Evolutionary conservation across 2,329 filamentous ascomycete genomes (phyloP).

Genomic region (Trichoderma oligosporum): DNA sequence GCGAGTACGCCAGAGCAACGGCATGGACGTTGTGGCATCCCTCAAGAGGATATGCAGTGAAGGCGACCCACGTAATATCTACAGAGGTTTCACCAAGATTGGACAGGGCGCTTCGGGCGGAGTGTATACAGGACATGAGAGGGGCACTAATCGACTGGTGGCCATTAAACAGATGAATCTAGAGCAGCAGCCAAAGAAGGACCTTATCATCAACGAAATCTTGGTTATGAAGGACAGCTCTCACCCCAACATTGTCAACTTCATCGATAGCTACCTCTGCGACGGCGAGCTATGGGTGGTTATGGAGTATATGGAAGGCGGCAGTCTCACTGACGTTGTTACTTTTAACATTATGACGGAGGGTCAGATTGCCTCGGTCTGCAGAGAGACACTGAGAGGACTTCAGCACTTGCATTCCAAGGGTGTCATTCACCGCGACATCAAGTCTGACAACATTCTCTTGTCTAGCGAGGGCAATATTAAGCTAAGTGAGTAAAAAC

Average conservation of each 20-base stretch:
- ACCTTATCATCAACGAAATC: slow-evolving; percentile 98
- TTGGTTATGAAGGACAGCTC: slow-evolving; percentile 99
- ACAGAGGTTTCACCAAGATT: slow-evolving; percentile 86
- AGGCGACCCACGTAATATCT: slow-evolving; percentile 83
- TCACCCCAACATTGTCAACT: slow-evolving; percentile 98
- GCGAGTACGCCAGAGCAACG: slow-evolving; percentile 72
- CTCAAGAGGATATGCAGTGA: slow-evolving; percentile 87
- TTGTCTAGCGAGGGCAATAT: slow-evolving; percentile 92
- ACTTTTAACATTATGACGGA: slow-evolving; percentile 99
- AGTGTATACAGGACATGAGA: slow-evolving; percentile 87
- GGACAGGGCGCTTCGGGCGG: slow-evolving; percentile 96
- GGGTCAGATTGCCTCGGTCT: slow-evolving; percentile 93
- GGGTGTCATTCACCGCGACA: slow-evolving; percentile 96
- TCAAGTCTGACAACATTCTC: slow-evolving; percentile 98
- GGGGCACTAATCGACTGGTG: slow-evolving; percentile 78
- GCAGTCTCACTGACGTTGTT: slow-evolving; percentile 94
- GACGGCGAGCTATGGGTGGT: slow-evolving; percentile 94
- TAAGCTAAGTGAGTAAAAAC: slow-evolving; percentile 74
- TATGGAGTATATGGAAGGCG: slow-evolving; percentile 99
- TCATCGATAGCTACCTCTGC: slow-evolving; percentile 93
- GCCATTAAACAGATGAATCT: slow-evolving; percentile 99
- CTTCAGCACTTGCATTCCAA: slow-evolving; percentile 95
- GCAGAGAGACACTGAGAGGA: slow-evolving; percentile 85
- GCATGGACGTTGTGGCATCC: slow-evolving; percentile 75
- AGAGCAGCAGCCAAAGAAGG: slow-evolving; percentile 97